phyloP scores from a whole-genome alignment of 768 basidiomycete species.

The Naematelia encephala region DNA sequence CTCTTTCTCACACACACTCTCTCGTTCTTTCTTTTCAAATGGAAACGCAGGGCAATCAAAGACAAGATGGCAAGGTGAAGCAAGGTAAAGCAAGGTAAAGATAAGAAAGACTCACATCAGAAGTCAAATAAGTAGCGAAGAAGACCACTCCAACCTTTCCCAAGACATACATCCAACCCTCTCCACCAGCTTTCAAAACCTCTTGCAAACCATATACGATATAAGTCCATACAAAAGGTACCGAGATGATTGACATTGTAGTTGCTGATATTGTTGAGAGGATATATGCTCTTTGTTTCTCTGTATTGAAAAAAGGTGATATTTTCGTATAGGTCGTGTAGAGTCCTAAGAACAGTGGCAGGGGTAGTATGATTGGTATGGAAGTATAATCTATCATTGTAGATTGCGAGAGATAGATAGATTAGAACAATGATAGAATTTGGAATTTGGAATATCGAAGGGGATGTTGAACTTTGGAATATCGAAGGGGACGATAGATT shows the following conservation, averaged over 20 bases:
- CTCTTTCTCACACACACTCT: neutral
- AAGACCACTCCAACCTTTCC: slow-evolving; percentile 46
- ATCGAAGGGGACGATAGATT: neutral
- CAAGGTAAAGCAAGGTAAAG: slow-evolving; percentile 22
- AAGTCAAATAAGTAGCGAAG: slow-evolving; percentile 57
- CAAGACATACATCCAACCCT: slow-evolving; percentile 35
- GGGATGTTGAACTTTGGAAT: neutral
- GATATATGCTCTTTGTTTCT: slow-evolving; percentile 57
- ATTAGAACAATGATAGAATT: no score
- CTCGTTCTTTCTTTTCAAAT: neutral
- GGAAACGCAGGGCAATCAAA: no score
- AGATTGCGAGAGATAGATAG: no score
- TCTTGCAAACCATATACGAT: slow-evolving; percentile 35
- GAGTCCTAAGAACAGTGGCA: slow-evolving; percentile 4
- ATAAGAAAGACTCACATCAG: slow-evolving; percentile 37
- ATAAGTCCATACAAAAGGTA: slow-evolving; percentile 53
- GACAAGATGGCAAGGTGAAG: no score
- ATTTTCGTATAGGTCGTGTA: neutral
- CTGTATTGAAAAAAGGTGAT: slow-evolving; percentile 40
- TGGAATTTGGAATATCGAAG: neutral
- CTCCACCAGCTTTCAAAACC: slow-evolving; percentile 37
- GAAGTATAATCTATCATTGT: no score
- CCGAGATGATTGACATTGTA: slow-evolving; percentile 53
- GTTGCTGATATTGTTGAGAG: slow-evolving; percentile 54
- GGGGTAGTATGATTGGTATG: slow-evolving; percentile 5